Evolutionary conservation across 2,329 filamentous ascomycete species (phyloP).

Genomic region (Niveomyces coronatus): DNA sequence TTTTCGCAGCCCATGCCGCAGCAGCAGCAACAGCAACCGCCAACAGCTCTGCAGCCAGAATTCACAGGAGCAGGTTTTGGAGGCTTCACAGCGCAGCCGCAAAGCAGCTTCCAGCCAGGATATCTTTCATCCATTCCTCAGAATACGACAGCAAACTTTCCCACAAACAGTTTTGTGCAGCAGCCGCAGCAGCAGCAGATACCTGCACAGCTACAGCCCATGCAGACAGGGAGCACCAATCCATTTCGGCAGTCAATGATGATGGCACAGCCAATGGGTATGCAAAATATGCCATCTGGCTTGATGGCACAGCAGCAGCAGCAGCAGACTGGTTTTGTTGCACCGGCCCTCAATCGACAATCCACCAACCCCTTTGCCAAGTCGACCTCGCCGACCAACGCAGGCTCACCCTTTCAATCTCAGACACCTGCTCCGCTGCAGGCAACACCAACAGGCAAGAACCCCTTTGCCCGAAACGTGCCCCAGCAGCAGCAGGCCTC

Average conservation of each 20-base stretch:
- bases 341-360: conserved; percentile 41
- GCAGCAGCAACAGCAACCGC: conserved; percentile 27
- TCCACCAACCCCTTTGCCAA: conserved; percentile 86
- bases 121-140: conserved; percentile 48
- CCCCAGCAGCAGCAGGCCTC: conserved; percentile 14
- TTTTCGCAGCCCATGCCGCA: conserved; percentile 30
- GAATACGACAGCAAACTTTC: conserved; percentile 41
- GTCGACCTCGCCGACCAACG: conserved; percentile 21
- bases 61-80: conserved; percentile 72
- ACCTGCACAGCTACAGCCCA: conserved; percentile 15
- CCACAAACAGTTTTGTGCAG: conserved; percentile 21
- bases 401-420: conserved; percentile 35
- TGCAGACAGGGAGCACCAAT: conserved; percentile 52
- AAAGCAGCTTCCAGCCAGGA: conserved; percentile 38
- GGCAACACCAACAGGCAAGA: conserved; percentile 44
- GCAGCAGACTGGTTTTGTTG: conserved; percentile 16
- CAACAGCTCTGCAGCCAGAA: conserved; percentile 34
- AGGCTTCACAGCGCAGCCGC: conserved; percentile 60
- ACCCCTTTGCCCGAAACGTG: conserved; percentile 45
- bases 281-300: conserved; percentile 19
- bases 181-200: conserved; percentile 15
- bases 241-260: conserved; percentile 92
- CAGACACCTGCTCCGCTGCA: conserved; percentile 30
- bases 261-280: conserved; percentile 45
- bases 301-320: background rate